Conservation (phyloP, 2,329 filamentous ascomycete genomes). For the Apiospora marii region DNA sequence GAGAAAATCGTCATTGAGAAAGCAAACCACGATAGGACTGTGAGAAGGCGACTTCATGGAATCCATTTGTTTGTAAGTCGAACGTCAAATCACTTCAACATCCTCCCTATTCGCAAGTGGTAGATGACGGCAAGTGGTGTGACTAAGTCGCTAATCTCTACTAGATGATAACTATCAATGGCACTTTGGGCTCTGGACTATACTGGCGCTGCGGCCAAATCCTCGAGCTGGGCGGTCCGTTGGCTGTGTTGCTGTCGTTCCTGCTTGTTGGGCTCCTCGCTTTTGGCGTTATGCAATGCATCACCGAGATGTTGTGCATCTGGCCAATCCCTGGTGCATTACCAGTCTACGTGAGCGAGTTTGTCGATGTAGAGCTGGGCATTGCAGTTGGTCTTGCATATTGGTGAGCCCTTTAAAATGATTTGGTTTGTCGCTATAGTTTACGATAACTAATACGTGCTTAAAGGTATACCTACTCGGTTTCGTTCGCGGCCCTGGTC, state of each 20-base stretch:
- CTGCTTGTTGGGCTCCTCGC: constrained; percentile 39
- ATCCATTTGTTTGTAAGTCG: constrained; percentile 38
- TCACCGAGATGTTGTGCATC: constrained; percentile 42
- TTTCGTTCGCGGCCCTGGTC: constrained; percentile 34
- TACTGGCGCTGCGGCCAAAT: constrained; percentile 43
- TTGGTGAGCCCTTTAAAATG: constrained; percentile 36
- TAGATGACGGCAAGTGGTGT: background rate
- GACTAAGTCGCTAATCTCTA: background rate
- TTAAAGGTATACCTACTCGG: constrained; percentile 40
- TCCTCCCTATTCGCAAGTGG: background rate
- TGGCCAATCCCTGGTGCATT: constrained; percentile 44
- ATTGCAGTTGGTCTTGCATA: constrained; percentile 43
- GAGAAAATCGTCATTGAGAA: constrained; percentile 31
- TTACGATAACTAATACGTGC: too few species aligned
- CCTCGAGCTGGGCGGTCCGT: constrained; percentile 38
- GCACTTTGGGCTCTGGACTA: constrained; percentile 38
- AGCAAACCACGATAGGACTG: constrained; percentile 33
- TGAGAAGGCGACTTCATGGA: constrained; percentile 37
- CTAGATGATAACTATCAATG: constrained; percentile 43
- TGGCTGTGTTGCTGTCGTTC: constrained; percentile 40
- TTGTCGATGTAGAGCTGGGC: constrained; percentile 43
- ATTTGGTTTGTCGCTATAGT: background rate
- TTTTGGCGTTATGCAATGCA: constrained; percentile 43
- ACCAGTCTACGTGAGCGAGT: constrained; percentile 42
- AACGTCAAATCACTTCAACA: background rate